Percentiles rank a stretch among this genome's conserved stretches.
Conservation (phyloP, 148 eudicot genomes). For the Spergularia bocconei region DNA sequence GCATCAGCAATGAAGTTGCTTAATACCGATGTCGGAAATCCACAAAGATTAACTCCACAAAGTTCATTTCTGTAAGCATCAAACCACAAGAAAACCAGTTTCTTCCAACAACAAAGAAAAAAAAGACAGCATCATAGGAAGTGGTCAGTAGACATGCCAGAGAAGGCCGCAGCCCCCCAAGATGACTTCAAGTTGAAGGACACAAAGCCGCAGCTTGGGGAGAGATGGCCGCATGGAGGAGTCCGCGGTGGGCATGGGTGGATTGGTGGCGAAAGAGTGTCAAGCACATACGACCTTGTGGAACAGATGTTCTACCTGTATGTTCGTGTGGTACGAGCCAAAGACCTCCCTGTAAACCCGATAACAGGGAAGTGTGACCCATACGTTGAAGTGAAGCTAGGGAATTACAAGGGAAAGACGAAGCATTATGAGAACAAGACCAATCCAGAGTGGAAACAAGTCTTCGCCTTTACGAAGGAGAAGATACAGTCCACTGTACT, state of each 20-base stretch:
- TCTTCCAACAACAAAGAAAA: too few species aligned
- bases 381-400: slow-evolving; percentile 45
- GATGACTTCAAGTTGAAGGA: slow-evolving; percentile 67
- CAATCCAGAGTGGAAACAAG: slow-evolving; percentile 44
- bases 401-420: slow-evolving; percentile 42
- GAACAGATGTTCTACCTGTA: slow-evolving; percentile 40
- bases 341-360: slow-evolving; percentile 39
- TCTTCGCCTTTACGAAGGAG: slow-evolving; percentile 46
- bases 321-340: slow-evolving; percentile 40
- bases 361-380: slow-evolving; percentile 40
- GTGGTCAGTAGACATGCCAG: slow-evolving; percentile 19
- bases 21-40: not conserved
- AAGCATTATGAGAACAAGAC: slow-evolving; percentile 40
- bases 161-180: slow-evolving; percentile 29
- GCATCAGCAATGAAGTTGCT: too few species aligned
- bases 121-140: not conserved
- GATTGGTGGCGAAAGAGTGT: slow-evolving; percentile 36
- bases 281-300: slow-evolving; percentile 48
- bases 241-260: slow-evolving; percentile 60
- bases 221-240: slow-evolving; percentile 82
- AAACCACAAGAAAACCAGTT: not conserved
- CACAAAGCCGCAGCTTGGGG: slow-evolving; percentile 73
- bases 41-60: too few species aligned
- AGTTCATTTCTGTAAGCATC: not conserved
- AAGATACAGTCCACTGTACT: slow-evolving; percentile 42